phyloP scores from a whole-genome alignment of 768 basidiomycete species.

The Atractiella rhizophila region DNA sequence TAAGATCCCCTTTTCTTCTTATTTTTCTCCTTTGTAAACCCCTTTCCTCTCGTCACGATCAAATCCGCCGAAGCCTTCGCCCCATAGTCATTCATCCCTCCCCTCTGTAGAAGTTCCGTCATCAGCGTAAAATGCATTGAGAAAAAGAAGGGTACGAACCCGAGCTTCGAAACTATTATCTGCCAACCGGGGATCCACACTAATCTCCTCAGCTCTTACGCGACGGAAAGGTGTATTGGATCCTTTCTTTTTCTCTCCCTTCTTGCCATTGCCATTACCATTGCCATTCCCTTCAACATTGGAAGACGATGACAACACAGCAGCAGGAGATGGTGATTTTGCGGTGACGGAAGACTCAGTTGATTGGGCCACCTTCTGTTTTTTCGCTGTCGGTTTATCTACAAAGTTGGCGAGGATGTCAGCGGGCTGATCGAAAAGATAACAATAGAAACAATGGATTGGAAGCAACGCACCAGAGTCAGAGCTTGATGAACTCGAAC shows the following conservation, averaged over 20 bases:
- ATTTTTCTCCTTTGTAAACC: conserved; percentile 96
- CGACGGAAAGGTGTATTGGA: conserved; percentile 51
- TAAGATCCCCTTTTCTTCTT: conserved; percentile 71
- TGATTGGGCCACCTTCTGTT: conserved; percentile 1
- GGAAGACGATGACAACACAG: background rate
- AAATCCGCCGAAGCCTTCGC: conserved; percentile 59
- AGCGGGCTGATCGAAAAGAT: conserved; percentile 20
- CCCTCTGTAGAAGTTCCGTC: conserved; percentile 28
- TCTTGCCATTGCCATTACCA: background rate
- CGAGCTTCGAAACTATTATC: conserved; percentile 62
- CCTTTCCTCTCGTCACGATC: conserved; percentile 74
- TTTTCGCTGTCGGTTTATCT: background rate
- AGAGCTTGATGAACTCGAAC: no score
- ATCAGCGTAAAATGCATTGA: background rate
- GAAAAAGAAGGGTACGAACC: conserved; percentile 26
- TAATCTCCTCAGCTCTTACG: conserved; percentile 40
- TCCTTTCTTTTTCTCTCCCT: conserved; percentile 8
- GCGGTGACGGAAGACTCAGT: background rate
- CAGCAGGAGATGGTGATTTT: background rate
- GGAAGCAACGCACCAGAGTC: no score
- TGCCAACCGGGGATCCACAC: conserved; percentile 27
- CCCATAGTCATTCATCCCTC: conserved; percentile 55
- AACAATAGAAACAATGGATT: conserved; percentile 18
- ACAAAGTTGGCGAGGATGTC: conserved; percentile 21
- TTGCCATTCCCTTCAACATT: conserved; percentile 13